Conservation (phyloP, 257 asterid genomes). For the Nicotiana otophora region DNA sequence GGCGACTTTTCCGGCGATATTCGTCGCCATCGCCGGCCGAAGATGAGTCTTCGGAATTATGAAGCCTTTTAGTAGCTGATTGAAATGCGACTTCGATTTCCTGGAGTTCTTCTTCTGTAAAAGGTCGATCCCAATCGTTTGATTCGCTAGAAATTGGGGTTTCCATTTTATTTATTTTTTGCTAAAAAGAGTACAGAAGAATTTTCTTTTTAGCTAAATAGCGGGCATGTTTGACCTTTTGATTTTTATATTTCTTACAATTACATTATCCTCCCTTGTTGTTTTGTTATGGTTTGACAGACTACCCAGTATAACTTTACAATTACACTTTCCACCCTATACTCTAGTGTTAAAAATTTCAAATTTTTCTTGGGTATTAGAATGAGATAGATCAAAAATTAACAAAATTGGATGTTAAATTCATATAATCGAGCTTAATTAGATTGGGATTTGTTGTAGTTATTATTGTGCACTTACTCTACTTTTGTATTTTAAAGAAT, state of each 20-base stretch:
- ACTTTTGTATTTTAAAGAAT: no score
- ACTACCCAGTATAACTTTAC: not conserved
- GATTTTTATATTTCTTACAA: not conserved
- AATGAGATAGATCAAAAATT: not conserved
- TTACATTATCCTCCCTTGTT: not conserved
- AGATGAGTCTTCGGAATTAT: not conserved
- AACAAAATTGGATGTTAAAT: not conserved
- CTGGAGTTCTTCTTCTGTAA: slow-evolving; percentile 66
- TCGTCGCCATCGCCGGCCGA: not conserved
- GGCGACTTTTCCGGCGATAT: slow-evolving; percentile 35
- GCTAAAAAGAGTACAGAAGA: not conserved
- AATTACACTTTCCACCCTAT: not conserved
- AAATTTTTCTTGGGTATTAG: not conserved
- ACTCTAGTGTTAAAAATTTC: not conserved
- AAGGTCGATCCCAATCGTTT: slow-evolving; percentile 57
- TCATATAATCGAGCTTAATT: not conserved
- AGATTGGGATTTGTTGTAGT: not conserved
- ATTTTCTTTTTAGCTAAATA: not conserved
- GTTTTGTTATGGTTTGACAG: not conserved
- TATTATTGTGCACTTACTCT: not conserved
- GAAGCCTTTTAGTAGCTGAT: slow-evolving; percentile 39
- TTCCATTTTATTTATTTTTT: not conserved
- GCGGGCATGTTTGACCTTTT: not conserved
- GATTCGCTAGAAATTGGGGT: not conserved
- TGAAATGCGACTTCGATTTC: slow-evolving; percentile 53